Evolutionary conservation across 371 early-diverging fungal species (phyloP).

Genomic region (Sanchytrium tribonematis): DNA sequence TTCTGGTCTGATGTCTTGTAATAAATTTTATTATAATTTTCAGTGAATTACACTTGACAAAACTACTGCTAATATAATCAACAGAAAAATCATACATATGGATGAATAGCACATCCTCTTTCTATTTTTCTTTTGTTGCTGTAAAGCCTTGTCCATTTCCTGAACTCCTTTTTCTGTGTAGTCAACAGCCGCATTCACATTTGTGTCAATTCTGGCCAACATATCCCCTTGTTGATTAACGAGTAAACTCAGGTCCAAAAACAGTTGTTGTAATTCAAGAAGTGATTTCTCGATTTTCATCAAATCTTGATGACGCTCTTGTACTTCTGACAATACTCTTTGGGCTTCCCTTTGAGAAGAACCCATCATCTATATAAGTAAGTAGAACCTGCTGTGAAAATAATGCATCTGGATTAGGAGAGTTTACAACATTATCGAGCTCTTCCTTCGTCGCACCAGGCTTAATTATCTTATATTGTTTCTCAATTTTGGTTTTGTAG

Average conservation of each 20-base stretch:
- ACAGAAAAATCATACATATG: not conserved
- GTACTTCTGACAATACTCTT: constrained; percentile 48
- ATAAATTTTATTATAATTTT: not conserved
- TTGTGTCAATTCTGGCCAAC: constrained; percentile 34
- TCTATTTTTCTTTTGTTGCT: constrained; percentile 36
- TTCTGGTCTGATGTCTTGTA: not conserved
- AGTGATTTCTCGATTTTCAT: constrained; percentile 56
- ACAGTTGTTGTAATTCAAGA: constrained; percentile 55
- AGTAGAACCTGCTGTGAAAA: constrained; percentile 1
- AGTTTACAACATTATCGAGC: not conserved
- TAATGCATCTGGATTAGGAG: not conserved
- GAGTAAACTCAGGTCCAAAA: constrained; percentile 61
- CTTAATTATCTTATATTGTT: not conserved
- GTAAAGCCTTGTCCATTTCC: constrained; percentile 34
- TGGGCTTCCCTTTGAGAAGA: constrained; percentile 12
- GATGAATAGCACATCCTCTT: constrained; percentile 13
- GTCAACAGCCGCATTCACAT: constrained; percentile 27
- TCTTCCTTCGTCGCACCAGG: not conserved
- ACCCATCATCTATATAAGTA: constrained; percentile 30
- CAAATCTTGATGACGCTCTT: constrained; percentile 58
- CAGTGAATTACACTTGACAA: not conserved
- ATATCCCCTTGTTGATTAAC: constrained; percentile 47
- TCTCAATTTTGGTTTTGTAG: not conserved
- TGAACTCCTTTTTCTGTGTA: constrained; percentile 40
- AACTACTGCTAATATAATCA: not conserved